Evolutionary conservation across 2,329 filamentous ascomycete species (phyloP).

Genomic region (Phyllachora maydis): DNA sequence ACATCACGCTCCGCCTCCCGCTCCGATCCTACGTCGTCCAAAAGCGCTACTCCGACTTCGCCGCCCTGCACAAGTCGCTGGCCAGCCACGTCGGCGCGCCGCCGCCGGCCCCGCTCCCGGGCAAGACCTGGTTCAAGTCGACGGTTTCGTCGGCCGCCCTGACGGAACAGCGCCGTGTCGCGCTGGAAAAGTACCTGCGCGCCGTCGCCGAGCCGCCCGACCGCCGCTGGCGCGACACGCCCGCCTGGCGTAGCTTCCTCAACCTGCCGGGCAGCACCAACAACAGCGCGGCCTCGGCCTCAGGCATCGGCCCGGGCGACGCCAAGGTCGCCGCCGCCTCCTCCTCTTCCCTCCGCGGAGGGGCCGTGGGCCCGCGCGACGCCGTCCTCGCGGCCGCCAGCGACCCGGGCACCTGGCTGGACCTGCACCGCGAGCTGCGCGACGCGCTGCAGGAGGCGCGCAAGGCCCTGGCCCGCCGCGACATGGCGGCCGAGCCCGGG

Average conservation of each 20-base stretch:
- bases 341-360: too few relatives aligned
- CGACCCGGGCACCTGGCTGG: slow-evolving; percentile 54
- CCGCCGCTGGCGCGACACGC: slow-evolving; percentile 52
- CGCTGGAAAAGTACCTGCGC: slow-evolving; percentile 50
- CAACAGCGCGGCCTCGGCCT: slow-evolving; percentile 4
- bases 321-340: too few relatives aligned
- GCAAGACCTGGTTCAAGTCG: slow-evolving; percentile 58
- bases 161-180: slow-evolving; percentile 47
- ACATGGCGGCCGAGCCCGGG: slow-evolving; percentile 27
- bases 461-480: slow-evolving; percentile 43
- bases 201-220: slow-evolving; percentile 56
- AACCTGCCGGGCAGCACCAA: slow-evolving; percentile 33
- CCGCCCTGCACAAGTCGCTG: slow-evolving; percentile 41
- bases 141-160: slow-evolving; percentile 49
- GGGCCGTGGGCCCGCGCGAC: slow-evolving; percentile 14
- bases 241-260: slow-evolving; percentile 53
- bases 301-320: slow-evolving; percentile 8
- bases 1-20: slow-evolving; percentile 56
- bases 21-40: slow-evolving; percentile 55
- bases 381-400: slow-evolving; percentile 21
- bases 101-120: slow-evolving; percentile 47
- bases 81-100: slow-evolving; percentile 34
- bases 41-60: slow-evolving; percentile 72
- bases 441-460: slow-evolving; percentile 45
- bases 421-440: slow-evolving; percentile 57